These are phyloP conservation scores for Solanum habrochaites DNA, from an alignment of 257 asterid genomes.

Conservation along the genomic window DNA sequence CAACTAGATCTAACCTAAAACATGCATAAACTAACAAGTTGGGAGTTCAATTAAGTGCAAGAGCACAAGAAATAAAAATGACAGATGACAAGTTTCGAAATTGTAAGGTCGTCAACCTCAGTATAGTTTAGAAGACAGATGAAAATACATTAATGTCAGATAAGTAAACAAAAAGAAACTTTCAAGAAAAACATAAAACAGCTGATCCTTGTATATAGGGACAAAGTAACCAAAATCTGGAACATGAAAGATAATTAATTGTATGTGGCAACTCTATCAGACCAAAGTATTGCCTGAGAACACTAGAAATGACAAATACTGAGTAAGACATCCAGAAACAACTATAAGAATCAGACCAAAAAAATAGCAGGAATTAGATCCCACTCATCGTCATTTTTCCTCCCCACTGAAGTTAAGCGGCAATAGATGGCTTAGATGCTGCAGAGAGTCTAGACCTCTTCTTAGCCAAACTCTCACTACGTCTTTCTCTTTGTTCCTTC, in stretches of 20 bases:
- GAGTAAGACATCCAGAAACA: background rate
- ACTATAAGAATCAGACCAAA: background rate
- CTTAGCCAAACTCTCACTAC: constrained; percentile 2
- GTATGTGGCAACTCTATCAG: background rate
- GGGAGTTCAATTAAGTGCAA: background rate
- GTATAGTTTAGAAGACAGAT: background rate
- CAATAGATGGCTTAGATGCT: background rate
- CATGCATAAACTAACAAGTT: background rate
- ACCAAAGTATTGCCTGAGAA: background rate
- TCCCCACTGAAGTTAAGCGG: background rate
- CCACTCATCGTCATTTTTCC: background rate
- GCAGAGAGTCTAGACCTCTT: constrained; percentile 1
- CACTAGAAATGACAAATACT: background rate
- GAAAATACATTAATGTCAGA: background rate
- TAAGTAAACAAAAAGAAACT: background rate
- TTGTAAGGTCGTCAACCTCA: background rate
- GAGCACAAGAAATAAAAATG: too few relatives aligned
- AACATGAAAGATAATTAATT: background rate
- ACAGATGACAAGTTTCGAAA: too few relatives aligned
- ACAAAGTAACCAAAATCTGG: background rate
- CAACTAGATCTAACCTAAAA: background rate
- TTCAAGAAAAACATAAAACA: background rate
- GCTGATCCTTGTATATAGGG: background rate
- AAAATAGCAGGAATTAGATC: background rate
- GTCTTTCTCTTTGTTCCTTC: constrained; percentile 1